Conservation (phyloP, 2,329 filamentous ascomycete genomes). For the Hymenoscyphus scutula region DNA sequence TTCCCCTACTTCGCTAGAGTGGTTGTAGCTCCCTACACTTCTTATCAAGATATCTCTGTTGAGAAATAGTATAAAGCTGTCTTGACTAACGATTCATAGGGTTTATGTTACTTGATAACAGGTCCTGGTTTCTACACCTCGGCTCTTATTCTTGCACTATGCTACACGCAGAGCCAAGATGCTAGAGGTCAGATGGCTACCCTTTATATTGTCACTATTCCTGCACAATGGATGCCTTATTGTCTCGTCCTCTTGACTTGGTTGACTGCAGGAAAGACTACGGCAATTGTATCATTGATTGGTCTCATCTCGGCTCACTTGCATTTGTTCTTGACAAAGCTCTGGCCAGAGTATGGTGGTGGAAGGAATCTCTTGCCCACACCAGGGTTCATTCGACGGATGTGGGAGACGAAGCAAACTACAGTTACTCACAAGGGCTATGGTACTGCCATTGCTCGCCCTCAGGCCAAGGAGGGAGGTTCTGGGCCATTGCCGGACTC, state of each 20-base stretch:
- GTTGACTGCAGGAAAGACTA: constrained; percentile 58
- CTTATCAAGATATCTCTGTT: constrained; percentile 7
- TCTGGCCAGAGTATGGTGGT: constrained; percentile 87
- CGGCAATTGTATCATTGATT: constrained; percentile 62
- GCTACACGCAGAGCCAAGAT: constrained; percentile 83
- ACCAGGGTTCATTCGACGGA: constrained; percentile 66
- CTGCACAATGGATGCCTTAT: constrained; percentile 76
- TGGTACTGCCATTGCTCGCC: constrained; percentile 57
- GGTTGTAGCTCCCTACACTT: constrained; percentile 41
- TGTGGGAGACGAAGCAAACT: constrained; percentile 53
- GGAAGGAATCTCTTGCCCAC: constrained; percentile 75
- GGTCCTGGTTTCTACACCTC: constrained; percentile 51
- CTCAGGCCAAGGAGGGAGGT: constrained; percentile 13
- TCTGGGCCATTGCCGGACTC: constrained; percentile 11
- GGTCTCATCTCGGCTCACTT: constrained; percentile 87
- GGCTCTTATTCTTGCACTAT: constrained; percentile 74
- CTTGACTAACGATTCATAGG: constrained; percentile 40
- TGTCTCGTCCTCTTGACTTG: constrained; percentile 75
- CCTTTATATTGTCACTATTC: constrained; percentile 82
- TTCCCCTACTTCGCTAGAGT: constrained; percentile 37
- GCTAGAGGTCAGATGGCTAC: constrained; percentile 72
- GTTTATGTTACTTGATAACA: constrained; percentile 49
- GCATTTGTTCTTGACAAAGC: constrained; percentile 82
- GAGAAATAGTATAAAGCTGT: not conserved
- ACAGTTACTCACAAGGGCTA: constrained; percentile 52